Conservation (phyloP, 495 filamentous ascomycete genomes). For the Penicillium silybi region DNA sequence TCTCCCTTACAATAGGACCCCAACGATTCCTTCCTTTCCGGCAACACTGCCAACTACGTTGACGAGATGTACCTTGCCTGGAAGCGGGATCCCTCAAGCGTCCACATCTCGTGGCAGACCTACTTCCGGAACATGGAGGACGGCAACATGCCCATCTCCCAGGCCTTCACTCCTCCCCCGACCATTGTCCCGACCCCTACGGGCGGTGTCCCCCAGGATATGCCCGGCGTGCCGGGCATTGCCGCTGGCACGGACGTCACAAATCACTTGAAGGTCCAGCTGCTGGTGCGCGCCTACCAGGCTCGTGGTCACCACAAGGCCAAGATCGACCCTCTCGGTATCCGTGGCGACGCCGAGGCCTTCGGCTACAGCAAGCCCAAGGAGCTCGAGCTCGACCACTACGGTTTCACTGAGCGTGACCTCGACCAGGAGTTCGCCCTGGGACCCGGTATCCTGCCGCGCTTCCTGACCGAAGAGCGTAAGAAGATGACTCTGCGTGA, state of each 20-base stretch:
- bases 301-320: constrained; percentile 97
- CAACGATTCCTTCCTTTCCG: constrained; percentile 90
- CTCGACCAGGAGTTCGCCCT: constrained; percentile 88
- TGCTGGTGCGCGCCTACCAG: constrained; percentile 95
- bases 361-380: constrained; percentile 87
- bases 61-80: constrained; percentile 99
- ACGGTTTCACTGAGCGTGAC: constrained; percentile 92
- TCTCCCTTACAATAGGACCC: constrained; percentile 55
- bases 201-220: constrained; percentile 70
- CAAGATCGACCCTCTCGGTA: constrained; percentile 92
- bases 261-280: constrained; percentile 97
- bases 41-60: constrained; percentile 95
- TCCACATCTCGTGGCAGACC: constrained; percentile 97
- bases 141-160: constrained; percentile 93
- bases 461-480: constrained; percentile 80
- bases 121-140: constrained; percentile 99
- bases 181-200: constrained; percentile 78
- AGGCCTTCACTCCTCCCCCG: constrained; percentile 93
- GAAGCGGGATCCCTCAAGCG: constrained; percentile 88
- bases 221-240: constrained; percentile 65
- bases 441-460: constrained; percentile 91
- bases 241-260: constrained; percentile 79
- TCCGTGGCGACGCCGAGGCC: constrained; percentile 77
- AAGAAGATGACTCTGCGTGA: constrained; percentile 96
- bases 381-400: constrained; percentile 89